These are phyloP conservation scores for Camellia lanceoleosa DNA, from an alignment of 148 eudicot genomes.

Conservation along the genomic window DNA sequence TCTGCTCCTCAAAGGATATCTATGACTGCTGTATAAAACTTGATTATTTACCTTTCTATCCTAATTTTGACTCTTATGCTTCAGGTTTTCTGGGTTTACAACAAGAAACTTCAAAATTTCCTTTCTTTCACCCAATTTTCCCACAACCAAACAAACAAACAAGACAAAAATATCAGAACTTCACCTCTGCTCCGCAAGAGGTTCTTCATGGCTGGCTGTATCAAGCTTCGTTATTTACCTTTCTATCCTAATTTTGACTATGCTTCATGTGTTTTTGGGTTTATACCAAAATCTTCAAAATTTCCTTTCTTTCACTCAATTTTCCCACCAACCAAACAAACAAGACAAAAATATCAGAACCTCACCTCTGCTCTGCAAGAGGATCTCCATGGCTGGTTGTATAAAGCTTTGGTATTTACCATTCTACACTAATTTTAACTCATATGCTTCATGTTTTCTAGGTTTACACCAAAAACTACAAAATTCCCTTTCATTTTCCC, in stretches of 20 bases:
- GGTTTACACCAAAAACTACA: neutral
- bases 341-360: neutral
- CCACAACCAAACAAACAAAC: neutral
- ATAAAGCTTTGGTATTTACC: neutral
- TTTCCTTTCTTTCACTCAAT: neutral
- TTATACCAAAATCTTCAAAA: neutral
- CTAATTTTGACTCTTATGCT: neutral
- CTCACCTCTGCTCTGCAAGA: constrained; percentile 17
- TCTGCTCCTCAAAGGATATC: constrained; percentile 15
- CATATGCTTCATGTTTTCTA: neutral
- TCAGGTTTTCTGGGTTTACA: neutral
- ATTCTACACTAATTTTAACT: constrained; percentile 1
- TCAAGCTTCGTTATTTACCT: neutral
- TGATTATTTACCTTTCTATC: neutral
- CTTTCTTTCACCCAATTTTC: neutral
- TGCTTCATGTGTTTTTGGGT: neutral
- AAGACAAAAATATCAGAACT: neutral
- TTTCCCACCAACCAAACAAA: constrained; percentile 1
- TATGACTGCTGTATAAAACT: neutral
- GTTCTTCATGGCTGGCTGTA: constrained; percentile 8
- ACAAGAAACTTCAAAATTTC: neutral
- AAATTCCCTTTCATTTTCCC: neutral
- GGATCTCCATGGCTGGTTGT: constrained; percentile 7
- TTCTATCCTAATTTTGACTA: neutral
- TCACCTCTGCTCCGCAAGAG: constrained; percentile 16